Base-by-base conservation (phyloP, 192 early-diverging fungal species). In the Phlyctochytrium planicorne region DNA sequence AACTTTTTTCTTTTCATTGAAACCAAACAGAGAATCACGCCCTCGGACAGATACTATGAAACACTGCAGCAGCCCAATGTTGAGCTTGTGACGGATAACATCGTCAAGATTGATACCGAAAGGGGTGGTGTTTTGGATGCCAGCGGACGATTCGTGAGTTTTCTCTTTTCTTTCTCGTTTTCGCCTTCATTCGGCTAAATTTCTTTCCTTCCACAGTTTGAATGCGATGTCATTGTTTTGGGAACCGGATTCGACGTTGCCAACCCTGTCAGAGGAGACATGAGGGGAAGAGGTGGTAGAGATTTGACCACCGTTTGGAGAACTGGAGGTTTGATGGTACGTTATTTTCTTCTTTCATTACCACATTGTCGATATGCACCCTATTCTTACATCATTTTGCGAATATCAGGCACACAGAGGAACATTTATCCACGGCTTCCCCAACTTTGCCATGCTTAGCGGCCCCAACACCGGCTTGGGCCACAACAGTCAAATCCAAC, bases 201-300 rank as follows among this genome's bases (percentile, higher is more conserved):
- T 10, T 14, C 20, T 17, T 56, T 66, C 17, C 23, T 53, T 1
- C 23, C 17, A n/a, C n/a, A n/a, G n/a, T n/a, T n/a, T n/a, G n/a
- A n/a, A n/a, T n/a, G n/a, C 16, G 69, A 71, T 34, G 69, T 60
- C 3, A 60, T 71, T 30, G 36, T 71, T 35, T 30, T 56, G 0
- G 69, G 63, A 10, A 71, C 69, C 0, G 69, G 69, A 23, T 71
- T 71, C 47, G 63, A 65, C 55, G 55, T 57, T 4, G 27, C 55
- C 14, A 57, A 57, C 55, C 55, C 55, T 12, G 10, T 57, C 12
- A 10, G 55, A 25, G 10, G 10, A 10, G 12, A 10, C 12, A 14
- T 10, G 10, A 14, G n/a, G 12, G 40, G 40, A 10, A 10, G 40
- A 10, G 40, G 40, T 14, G 40, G 40, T n/a, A 50, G n/a, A n/a